Evolutionary conservation across 2,329 filamentous ascomycete genomes (phyloP).

Genomic region (Huntiella bhutanensis): DNA sequence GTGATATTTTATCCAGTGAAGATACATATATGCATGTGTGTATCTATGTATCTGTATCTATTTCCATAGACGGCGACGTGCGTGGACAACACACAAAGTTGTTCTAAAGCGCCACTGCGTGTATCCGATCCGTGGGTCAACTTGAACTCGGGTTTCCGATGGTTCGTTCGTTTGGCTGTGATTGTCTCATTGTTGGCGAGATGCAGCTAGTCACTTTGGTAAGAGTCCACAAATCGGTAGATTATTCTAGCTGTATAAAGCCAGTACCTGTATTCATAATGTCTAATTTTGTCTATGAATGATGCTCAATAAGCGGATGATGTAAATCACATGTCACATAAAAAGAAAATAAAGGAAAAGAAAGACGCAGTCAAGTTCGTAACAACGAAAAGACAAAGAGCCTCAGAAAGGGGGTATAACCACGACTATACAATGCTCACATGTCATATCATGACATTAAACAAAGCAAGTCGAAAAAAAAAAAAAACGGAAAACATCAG

Average conservation of each 20-base stretch:
- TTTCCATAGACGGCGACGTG: neutral
- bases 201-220: neutral
- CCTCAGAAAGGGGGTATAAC: neutral
- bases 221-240: neutral
- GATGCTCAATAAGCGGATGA: neutral
- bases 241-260: neutral
- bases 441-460: neutral
- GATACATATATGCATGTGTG: neutral
- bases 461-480: neutral
- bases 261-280: neutral
- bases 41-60: neutral
- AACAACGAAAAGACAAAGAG: neutral
- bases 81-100: neutral
- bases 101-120: neutral
- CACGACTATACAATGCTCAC: neutral
- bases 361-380: neutral
- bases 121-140: too few relatives aligned
- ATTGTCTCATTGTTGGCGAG: neutral
- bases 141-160: too few relatives aligned
- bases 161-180: neutral
- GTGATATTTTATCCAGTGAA: constrained; percentile 8
- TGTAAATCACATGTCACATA: neutral
- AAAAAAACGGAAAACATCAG: neutral
- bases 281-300: too few relatives aligned
- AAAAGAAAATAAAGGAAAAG: constrained; percentile 1